Conservation (phyloP, 192 early-diverging fungal species). For the Irineochytrium annulatum region DNA sequence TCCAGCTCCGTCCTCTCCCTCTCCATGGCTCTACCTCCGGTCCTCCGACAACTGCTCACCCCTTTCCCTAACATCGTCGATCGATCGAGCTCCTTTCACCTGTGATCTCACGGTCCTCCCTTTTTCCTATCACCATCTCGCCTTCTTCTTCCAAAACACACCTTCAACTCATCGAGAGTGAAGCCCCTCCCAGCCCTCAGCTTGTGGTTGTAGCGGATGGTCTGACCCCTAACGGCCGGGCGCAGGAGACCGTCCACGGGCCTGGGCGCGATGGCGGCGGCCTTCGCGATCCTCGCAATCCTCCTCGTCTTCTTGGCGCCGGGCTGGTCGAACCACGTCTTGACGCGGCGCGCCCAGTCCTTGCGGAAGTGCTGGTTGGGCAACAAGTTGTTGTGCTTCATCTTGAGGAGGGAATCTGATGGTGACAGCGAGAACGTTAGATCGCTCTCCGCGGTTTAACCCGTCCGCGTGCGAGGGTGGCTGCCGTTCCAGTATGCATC, state of each 20-base stretch:
- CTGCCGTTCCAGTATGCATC: no score
- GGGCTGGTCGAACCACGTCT: constrained; percentile 98
- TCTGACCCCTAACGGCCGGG: constrained; percentile 94
- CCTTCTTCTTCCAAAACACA: constrained; percentile 26
- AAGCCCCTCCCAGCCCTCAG: constrained; percentile 95
- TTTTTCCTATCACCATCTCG: neutral
- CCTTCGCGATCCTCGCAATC: constrained; percentile 86
- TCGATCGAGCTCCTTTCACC: no score
- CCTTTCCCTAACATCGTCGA: no score
- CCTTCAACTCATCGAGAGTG: constrained; percentile 97
- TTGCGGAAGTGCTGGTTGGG: constrained; percentile 97
- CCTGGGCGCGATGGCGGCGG: constrained; percentile 90
- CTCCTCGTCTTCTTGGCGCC: constrained; percentile 91
- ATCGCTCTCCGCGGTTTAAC: no score
- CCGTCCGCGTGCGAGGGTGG: no score
- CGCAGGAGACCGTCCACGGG: constrained; percentile 94
- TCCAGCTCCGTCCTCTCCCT: no score
- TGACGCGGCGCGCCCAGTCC: constrained; percentile 93
- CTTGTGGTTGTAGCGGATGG: constrained; percentile 98
- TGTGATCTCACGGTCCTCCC: no score
- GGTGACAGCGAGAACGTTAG: no score
- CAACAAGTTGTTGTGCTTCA: constrained; percentile 94
- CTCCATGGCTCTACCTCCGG: no score
- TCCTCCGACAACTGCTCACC: no score
- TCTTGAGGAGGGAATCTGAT: no score